These are phyloP conservation scores for Turnera subulata DNA, from an alignment of 345 rosid species.

Conservation along the genomic window DNA sequence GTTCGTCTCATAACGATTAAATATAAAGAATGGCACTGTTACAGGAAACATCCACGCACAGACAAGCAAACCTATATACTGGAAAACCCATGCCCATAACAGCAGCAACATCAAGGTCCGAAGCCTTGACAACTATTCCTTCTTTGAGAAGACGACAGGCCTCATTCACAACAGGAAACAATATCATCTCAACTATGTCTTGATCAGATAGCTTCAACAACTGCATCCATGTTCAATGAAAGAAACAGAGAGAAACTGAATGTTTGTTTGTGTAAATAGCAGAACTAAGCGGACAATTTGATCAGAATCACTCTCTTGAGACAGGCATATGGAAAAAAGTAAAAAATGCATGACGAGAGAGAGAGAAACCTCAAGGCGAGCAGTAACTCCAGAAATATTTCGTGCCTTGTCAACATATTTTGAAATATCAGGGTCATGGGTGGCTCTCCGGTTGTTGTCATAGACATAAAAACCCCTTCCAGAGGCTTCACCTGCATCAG, in stretches of 20 bases:
- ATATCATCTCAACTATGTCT: constrained; percentile 12
- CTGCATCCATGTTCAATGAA: not conserved
- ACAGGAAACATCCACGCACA: not conserved
- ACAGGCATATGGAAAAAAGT: not conserved
- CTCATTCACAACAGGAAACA: constrained; percentile 17
- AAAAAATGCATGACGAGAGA: no score
- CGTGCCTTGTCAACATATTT: constrained; percentile 8
- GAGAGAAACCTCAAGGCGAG: not conserved
- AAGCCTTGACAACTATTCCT: constrained; percentile 9
- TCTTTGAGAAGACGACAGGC: constrained; percentile 7
- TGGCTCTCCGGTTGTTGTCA: not conserved
- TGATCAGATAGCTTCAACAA: constrained; percentile 5
- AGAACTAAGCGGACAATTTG: not conserved
- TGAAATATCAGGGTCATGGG: not conserved
- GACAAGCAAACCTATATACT: not conserved
- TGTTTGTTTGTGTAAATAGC: no score
- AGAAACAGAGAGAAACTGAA: not conserved
- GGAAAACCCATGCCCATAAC: constrained; percentile 15
- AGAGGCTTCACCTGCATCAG: constrained; percentile 7
- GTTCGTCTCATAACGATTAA: no score
- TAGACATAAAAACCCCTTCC: not conserved
- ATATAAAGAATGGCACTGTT: not conserved
- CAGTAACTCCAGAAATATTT: not conserved
- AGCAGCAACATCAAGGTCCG: constrained; percentile 12
- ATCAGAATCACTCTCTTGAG: no score